Percentiles rank a stretch among this genome's conserved stretches.
phyloP scores from a whole-genome alignment of 2,329 filamentous ascomycete species.

The Cadophora luteo-olivacea region DNA sequence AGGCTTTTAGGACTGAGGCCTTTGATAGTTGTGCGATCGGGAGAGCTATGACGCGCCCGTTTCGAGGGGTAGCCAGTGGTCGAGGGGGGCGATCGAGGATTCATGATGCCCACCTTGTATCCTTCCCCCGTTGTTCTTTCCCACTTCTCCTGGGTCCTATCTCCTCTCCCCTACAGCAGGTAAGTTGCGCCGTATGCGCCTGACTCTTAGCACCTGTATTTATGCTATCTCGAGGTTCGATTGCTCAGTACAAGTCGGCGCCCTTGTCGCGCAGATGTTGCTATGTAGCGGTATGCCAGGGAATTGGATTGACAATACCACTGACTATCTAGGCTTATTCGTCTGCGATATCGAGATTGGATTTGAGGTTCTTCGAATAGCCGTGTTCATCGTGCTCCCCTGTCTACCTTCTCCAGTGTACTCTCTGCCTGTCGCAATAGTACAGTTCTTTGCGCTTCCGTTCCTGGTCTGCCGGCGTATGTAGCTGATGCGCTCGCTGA shows the following conservation, averaged over 20 bases:
- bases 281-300: background rate
- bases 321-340: background rate
- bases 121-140: background rate
- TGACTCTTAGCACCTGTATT: background rate
- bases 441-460: background rate
- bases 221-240: background rate
- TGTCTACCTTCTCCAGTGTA: background rate
- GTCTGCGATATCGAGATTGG: background rate
- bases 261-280: background rate
- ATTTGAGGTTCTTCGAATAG: background rate
- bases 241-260: background rate
- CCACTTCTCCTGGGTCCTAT: background rate
- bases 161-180: background rate
- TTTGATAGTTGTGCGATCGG: slow-evolving; percentile 45
- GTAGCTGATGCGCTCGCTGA: background rate
- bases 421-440: background rate
- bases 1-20: slow-evolving; percentile 36
- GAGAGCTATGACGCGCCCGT: slow-evolving; percentile 61
- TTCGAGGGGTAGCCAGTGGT: slow-evolving; percentile 57
- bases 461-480: background rate
- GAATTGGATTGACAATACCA: background rate
- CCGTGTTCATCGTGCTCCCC: slow-evolving; percentile 15
- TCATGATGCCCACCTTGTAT: slow-evolving; percentile 46
- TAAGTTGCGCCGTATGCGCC: slow-evolving; percentile 3
- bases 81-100: slow-evolving; percentile 55